Base-by-base conservation (phyloP, 1,284 basidiomycete genomes). In the Butyriboletus appendiculatus region DNA sequence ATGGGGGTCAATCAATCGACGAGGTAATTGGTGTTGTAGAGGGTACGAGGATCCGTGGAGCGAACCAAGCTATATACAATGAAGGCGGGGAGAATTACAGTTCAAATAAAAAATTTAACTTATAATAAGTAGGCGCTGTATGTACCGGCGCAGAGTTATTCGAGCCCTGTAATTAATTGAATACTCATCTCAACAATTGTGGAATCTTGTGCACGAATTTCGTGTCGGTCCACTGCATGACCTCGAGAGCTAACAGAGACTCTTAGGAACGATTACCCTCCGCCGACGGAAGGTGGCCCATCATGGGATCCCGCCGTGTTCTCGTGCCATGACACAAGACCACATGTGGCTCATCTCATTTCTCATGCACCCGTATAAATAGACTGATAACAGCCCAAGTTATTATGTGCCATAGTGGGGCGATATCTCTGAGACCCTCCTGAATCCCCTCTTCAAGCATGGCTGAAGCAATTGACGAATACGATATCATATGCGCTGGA, bases 401-500 rank as follows among this genome's bases (percentile, higher is more conserved):
- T 34, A 16, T 39, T 34, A 0, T 18, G n/a, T 35, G 28, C 12
- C n/a, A n/a, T 33, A 10, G 28, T 32, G 24, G 7, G 20, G 5
- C 20, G 18, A 1, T 37, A 38, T 50, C 42, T 37, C 33, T 15
- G 14, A 37, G 33, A 33, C 16, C 7, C 48, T 46, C 28, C 28
- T n/a, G 34, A 41, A 30, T 20, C 22, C 33, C 10, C 18, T 42
- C 46, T 18, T 38, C 41, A 6, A 45, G 8, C 43, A 63, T 61
- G 59, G 38, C 20, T 5, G 54, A 55, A 41, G 8, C 32, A 28
- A 41, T 20, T 37, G 32, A 45, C 10, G 57, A 61, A 45, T 67
- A 59, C 37, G 66, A 70, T 50, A 54, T 70, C 41, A 62, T 70
- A 52, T 62, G 67, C 37, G 61, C 67, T 38, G 64, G 69, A 58